Conservation (phyloP, 164 flowering plant species). For the Vitis rotundifolia region DNA sequence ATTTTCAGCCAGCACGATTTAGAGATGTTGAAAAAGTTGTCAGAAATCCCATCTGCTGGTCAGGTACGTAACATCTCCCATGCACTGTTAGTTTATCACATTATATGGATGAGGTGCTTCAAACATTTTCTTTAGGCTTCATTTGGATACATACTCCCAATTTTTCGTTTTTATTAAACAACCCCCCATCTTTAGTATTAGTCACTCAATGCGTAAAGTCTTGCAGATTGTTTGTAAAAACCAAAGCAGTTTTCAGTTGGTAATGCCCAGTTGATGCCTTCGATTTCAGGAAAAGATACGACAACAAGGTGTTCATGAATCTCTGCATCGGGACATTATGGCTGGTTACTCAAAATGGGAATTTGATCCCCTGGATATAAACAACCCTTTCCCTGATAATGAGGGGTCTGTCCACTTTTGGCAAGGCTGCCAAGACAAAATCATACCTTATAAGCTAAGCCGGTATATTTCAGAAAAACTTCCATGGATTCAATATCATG, state of each 20-base stretch:
- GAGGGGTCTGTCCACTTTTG: conserved; percentile 49
- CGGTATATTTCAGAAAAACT: conserved; percentile 35
- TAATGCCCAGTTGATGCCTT: not conserved
- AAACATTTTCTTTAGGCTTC: not conserved
- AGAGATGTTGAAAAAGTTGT: conserved; percentile 27
- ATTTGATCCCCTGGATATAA: conserved; percentile 48
- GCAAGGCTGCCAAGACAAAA: conserved; percentile 46
- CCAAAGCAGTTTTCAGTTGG: too few species aligned
- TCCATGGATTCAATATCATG: conserved; percentile 59
- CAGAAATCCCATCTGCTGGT: conserved; percentile 18
- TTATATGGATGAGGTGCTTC: not conserved
- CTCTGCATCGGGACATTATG: conserved; percentile 36
- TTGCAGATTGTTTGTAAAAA: too few species aligned
- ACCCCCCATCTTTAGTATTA: too few species aligned
- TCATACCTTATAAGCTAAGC: conserved; percentile 25
- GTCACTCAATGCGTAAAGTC: too few species aligned
- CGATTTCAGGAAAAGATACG: conserved; percentile 37
- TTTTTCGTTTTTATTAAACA: too few species aligned
- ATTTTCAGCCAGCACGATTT: conserved; percentile 33
- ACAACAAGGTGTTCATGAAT: conserved; percentile 51
- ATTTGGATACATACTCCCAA: too few species aligned
- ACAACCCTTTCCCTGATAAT: conserved; percentile 42
- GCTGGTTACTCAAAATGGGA: conserved; percentile 52
- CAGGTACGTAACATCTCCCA: conserved; percentile 21
- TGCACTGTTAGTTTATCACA: not conserved